phyloP scores from a whole-genome alignment of 345 rosid species.

The Bruguiera parviflora region DNA sequence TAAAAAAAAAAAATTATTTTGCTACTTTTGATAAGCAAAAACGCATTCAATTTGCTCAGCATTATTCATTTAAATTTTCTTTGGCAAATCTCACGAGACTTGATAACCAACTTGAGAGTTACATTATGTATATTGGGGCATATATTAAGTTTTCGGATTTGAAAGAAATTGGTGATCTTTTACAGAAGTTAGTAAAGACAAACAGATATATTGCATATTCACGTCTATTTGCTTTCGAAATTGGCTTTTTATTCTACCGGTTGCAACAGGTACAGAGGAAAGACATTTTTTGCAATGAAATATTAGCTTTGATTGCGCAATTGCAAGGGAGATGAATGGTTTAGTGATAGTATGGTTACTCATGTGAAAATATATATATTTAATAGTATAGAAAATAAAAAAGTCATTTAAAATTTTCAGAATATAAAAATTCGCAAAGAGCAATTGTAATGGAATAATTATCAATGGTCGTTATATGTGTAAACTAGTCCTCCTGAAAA shows the following conservation, averaged over 20 bases:
- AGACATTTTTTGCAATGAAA: neutral
- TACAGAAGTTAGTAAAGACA: neutral
- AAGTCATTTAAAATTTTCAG: too few relatives aligned
- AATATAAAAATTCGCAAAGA: too few relatives aligned
- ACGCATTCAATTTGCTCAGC: neutral
- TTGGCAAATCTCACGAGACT: neutral
- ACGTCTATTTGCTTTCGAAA: neutral
- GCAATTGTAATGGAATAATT: too few relatives aligned
- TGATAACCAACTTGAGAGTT: neutral
- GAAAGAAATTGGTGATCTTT: neutral
- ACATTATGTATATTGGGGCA: neutral
- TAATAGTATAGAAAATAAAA: too few relatives aligned
- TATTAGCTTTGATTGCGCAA: too few relatives aligned
- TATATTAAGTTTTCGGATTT: neutral
- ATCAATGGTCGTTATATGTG: too few relatives aligned
- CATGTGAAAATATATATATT: too few relatives aligned
- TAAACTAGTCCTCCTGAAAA: too few relatives aligned
- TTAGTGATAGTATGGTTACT: too few relatives aligned
- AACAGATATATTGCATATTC: neutral
- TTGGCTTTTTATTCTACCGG: neutral
- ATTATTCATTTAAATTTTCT: neutral
- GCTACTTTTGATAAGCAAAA: neutral
- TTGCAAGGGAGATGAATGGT: too few relatives aligned
- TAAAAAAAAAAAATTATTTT: neutral
- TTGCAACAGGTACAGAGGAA: neutral